Percentiles rank a stretch among this genome's conserved stretches.
These are phyloP conservation scores for Fusarium longipes DNA, from an alignment of 2,329 filamentous ascomycete species.

Conservation along the genomic window DNA sequence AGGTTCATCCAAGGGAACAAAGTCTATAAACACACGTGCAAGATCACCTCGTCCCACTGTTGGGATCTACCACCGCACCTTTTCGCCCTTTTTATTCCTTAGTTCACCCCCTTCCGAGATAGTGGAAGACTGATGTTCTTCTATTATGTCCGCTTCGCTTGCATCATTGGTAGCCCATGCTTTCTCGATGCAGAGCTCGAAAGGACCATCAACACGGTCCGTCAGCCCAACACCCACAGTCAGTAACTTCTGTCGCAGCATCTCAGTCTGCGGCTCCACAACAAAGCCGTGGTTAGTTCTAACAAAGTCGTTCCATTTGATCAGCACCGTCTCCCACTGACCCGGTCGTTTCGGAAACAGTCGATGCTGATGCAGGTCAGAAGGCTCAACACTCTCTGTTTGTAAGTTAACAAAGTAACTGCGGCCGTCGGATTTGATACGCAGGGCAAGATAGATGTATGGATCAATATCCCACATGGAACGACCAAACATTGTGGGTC, in stretches of 20 bases:
- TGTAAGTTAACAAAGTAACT: slow-evolving; percentile 96
- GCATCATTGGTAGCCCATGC: slow-evolving; percentile 87
- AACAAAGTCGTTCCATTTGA: slow-evolving; percentile 93
- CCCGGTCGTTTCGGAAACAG: slow-evolving; percentile 82
- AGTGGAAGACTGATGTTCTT: slow-evolving; percentile 27
- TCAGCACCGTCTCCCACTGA: slow-evolving; percentile 94
- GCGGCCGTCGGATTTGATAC: slow-evolving; percentile 89
- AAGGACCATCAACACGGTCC: slow-evolving; percentile 88
- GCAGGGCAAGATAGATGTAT: slow-evolving; percentile 86
- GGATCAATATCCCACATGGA: slow-evolving; percentile 90
- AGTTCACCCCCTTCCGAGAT: slow-evolving; percentile 45
- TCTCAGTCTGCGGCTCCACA: slow-evolving; percentile 91
- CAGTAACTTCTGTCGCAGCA: slow-evolving; percentile 85
- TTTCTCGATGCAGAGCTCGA: slow-evolving; percentile 84
- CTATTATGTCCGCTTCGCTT: slow-evolving; percentile 43
- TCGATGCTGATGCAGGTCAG: slow-evolving; percentile 96
- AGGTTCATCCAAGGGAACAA: slow-evolving; percentile 4
- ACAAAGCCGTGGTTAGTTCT: slow-evolving; percentile 93
- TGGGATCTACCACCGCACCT: slow-evolving; percentile 51
- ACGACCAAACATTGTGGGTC: slow-evolving; percentile 84
- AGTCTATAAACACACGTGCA: slow-evolving; percentile 16
- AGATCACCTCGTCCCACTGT: neutral
- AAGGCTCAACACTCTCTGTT: slow-evolving; percentile 91
- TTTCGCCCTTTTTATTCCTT: slow-evolving; percentile 54
- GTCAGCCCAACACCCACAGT: slow-evolving; percentile 90